Evolutionary conservation across 106 monocot species (phyloP).

Genomic region (Allium sativum): DNA sequence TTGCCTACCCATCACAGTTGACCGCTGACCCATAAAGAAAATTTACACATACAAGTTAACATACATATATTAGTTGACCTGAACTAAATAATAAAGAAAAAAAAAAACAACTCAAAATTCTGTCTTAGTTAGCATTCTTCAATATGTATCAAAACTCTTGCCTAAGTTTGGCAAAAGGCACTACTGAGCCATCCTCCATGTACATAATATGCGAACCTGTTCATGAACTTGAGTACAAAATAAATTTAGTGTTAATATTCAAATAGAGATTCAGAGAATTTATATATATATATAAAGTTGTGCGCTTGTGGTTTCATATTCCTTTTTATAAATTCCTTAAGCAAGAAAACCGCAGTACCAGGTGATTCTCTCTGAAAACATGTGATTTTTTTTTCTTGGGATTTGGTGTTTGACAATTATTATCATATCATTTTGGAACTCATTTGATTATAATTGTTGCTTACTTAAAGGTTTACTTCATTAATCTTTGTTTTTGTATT

Average conservation of each 20-base stretch:
- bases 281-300: neutral
- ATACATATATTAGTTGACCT: neutral
- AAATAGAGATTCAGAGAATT: neutral
- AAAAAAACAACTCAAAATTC: neutral
- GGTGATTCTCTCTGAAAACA: too few species aligned
- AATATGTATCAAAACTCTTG: neutral
- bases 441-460: neutral
- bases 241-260: neutral
- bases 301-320: neutral
- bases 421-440: neutral
- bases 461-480: neutral
- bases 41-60: too few species aligned
- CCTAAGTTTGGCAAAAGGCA: conserved; percentile 7
- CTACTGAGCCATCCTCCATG: neutral
- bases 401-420: conserved; percentile 7
- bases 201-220: too few species aligned
- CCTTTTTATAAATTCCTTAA: too few species aligned
- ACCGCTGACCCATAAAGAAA: too few species aligned
- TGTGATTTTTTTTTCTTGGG: neutral
- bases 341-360: too few species aligned
- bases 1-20: too few species aligned
- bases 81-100: neutral
- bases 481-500: neutral
- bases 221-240: too few species aligned
- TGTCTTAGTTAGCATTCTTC: neutral